Conservation (phyloP, 768 basidiomycete species). For the Boletus rubroflammeus region DNA sequence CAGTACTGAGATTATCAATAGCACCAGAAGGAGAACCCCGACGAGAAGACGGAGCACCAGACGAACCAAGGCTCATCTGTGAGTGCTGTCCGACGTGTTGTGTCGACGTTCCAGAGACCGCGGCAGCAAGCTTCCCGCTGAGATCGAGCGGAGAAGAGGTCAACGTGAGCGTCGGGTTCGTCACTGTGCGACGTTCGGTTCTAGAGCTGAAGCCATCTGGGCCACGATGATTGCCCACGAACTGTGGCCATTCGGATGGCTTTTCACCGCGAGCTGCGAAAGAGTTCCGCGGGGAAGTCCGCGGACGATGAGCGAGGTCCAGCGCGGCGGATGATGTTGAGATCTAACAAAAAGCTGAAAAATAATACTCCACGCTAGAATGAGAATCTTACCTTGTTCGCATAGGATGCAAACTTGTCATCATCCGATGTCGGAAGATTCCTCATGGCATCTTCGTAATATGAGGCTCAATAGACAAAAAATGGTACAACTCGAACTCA, state of each 20-base stretch:
- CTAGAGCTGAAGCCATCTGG: conserved; percentile 56
- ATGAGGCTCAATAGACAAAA: conserved; percentile 16
- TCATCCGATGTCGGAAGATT: conserved; percentile 85
- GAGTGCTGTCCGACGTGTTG: conserved; percentile 63
- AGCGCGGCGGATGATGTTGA: conserved; percentile 89
- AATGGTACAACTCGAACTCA: conserved; percentile 37
- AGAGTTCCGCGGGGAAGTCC: conserved; percentile 67
- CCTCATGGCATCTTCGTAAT: conserved; percentile 72
- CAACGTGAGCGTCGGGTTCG: conserved; percentile 67
- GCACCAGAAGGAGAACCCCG: conserved; percentile 70
- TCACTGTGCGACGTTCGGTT: conserved; percentile 65
- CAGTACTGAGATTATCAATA: conserved; percentile 54
- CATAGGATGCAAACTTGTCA: conserved; percentile 73
- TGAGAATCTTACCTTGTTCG: conserved; percentile 52
- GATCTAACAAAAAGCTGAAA: conserved; percentile 41
- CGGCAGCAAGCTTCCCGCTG: conserved; percentile 40
- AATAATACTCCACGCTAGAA: conserved; percentile 1
- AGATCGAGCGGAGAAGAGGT: conserved; percentile 53
- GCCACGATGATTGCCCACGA: conserved; percentile 57
- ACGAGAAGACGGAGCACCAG: conserved; percentile 52
- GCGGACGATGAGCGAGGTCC: conserved; percentile 87
- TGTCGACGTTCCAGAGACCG: conserved; percentile 58
- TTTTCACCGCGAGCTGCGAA: conserved; percentile 61
- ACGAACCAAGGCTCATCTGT: conserved; percentile 39
- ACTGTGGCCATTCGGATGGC: conserved; percentile 94